Evolutionary conservation across 2,329 filamentous ascomycete species (phyloP), one percentile per base, ranked within the genome.

Genomic region (Talaromyces sp.): DNA sequence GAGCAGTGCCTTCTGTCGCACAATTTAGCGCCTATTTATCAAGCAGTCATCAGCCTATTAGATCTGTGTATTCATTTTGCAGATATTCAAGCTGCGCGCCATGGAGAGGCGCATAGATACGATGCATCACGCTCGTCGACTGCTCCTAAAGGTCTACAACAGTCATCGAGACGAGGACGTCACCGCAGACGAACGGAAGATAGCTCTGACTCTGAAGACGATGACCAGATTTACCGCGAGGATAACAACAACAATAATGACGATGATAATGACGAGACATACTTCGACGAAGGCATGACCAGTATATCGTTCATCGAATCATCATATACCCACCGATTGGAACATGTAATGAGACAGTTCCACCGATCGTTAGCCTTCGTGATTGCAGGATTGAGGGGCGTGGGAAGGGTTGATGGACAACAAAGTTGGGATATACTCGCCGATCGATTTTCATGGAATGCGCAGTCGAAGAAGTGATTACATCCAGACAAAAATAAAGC

Each of bases 381-480:
- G 14, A 83, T 83, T 2, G 86, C 88, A 57, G 92, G 90, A 0
- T 72, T 97, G 66, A 85, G 88, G 60, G 88, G 89, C 9, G 85
- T 95, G 9, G 88, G 91, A 57, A 84, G 92, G 68, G 89, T 88
- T 37, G 88, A 89, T 55, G 86, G 86, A 31, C 86, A 91, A 76
- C 82, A 70, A 71, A 84, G 88, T 72, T 93, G 92, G 89, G 91
- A 95, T 75, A 86, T 89, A 64, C 73, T 96, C 64, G 91, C 90
- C 0, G 91, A 96, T 74, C 90, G 89, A 79, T 75, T 96, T 50
- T 89, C 93, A 58, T 78, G 76, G 76, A 72, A 74, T 42, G 42
- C 40, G 12, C 44, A 37, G 23, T 39, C 31, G 7, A 58, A 70
- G 14, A 35, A 48, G 40, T 61, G 31, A 56, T n/a, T 48, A 33